Conservation (phyloP, 208 protist species). For the Crithidia bombi region DNA sequence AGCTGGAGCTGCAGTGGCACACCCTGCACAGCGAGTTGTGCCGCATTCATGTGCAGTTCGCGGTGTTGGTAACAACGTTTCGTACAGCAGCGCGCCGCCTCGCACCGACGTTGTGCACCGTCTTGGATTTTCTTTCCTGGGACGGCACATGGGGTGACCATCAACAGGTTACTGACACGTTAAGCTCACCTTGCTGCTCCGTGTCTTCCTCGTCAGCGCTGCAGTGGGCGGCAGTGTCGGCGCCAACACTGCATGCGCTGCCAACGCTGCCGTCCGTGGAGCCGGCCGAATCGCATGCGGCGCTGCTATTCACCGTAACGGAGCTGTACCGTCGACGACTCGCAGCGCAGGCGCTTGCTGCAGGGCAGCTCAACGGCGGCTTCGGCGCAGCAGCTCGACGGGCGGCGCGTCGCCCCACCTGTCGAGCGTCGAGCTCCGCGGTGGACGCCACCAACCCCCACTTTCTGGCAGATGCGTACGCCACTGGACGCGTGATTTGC, state of each 20-base stretch:
- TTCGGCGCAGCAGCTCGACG: not conserved
- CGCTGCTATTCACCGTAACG: conserved; percentile 8
- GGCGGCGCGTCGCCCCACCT: not conserved
- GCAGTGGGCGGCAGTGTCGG: not conserved
- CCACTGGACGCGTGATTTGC: conserved; percentile 13
- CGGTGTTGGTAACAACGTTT: conserved; percentile 29
- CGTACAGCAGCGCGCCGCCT: conserved; percentile 10
- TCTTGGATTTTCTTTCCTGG: conserved; percentile 24
- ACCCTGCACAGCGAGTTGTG: conserved; percentile 9
- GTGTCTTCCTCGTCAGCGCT: not conserved
- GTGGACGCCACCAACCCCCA: conserved; percentile 43
- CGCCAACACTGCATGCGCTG: too few species aligned
- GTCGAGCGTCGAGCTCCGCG: conserved; percentile 9
- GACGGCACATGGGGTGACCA: conserved; percentile 17
- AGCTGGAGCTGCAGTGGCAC: conserved; percentile 9
- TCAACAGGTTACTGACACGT: not conserved
- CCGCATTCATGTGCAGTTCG: conserved; percentile 24
- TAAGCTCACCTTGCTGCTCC: not conserved
- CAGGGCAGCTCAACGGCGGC: not conserved
- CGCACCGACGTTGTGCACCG: conserved; percentile 16
- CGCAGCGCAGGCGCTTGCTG: not conserved
- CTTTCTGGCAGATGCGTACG: conserved; percentile 43
- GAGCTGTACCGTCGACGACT: conserved; percentile 15
- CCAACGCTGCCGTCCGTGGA: not conserved
- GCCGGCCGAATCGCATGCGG: not conserved